Evolutionary conservation across 1,139 yeast species (phyloP).

Genomic region (Protomyces lactucae-debilis): DNA sequence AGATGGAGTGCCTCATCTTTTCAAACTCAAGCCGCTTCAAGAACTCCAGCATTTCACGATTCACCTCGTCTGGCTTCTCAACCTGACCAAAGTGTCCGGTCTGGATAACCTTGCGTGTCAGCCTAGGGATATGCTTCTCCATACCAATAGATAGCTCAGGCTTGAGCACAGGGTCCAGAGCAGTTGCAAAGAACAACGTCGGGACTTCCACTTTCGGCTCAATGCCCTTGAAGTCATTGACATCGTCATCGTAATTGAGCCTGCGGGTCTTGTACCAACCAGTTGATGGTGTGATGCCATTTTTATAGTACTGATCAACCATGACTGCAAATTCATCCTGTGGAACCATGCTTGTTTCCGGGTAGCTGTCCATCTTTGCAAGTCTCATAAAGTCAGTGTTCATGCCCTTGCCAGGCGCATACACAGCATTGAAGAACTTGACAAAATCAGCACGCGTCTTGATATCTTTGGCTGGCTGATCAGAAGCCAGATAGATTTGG

Average conservation of each 20-base stretch:
- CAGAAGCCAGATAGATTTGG: slow-evolving; percentile 20
- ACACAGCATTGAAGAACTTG: slow-evolving; percentile 20
- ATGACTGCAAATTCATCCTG: slow-evolving; percentile 5
- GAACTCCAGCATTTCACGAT: slow-evolving; percentile 7
- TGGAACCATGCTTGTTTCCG: slow-evolving; percentile 1
- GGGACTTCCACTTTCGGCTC: slow-evolving; percentile 11
- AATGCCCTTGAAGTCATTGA: not conserved
- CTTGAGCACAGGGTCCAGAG: slow-evolving; percentile 19
- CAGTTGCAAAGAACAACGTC: slow-evolving; percentile 17
- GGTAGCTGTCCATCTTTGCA: not conserved
- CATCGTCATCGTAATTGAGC: slow-evolving; percentile 19
- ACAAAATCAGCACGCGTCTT: slow-evolving; percentile 9
- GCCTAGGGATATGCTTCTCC: slow-evolving; percentile 1
- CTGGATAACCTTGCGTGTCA: slow-evolving; percentile 5
- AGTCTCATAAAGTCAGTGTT: not conserved
- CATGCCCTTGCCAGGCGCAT: slow-evolving; percentile 22
- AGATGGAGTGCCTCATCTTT: slow-evolving; percentile 10
- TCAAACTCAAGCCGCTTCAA: slow-evolving; percentile 7
- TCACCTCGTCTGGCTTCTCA: slow-evolving; percentile 14
- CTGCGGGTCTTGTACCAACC: slow-evolving; percentile 21
- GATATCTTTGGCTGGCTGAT: slow-evolving; percentile 6
- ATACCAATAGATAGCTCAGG: slow-evolving; percentile 9
- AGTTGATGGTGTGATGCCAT: slow-evolving; percentile 1
- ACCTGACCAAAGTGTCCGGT: slow-evolving; percentile 19
- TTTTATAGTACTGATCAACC: slow-evolving; percentile 4